Evolutionary conservation across 176 grass and related monocot species (phyloP).

Genomic region (Saccharum spontaneum): DNA sequence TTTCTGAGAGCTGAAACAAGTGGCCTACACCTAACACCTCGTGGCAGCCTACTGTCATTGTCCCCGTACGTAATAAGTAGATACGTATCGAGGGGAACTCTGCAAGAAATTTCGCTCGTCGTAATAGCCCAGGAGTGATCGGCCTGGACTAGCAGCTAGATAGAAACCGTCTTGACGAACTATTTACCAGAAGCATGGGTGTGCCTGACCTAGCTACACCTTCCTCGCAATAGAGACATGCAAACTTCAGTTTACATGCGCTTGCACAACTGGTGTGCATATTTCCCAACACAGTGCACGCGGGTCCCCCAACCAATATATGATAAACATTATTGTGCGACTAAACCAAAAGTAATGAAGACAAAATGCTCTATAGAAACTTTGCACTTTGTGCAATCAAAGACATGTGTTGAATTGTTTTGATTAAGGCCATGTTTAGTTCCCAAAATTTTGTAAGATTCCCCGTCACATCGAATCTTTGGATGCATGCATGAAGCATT

Average conservation of each 20-base stretch:
- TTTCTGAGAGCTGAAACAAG: background rate
- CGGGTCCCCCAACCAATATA: too few species aligned
- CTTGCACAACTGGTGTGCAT: background rate
- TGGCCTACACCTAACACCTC: background rate
- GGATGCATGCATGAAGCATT: too few species aligned
- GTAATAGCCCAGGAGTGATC: background rate
- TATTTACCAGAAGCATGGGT: background rate
- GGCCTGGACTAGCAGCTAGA: background rate
- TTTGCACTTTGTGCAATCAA: too few species aligned
- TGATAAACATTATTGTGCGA: too few species aligned
- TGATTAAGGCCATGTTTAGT: too few species aligned
- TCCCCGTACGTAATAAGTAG: background rate
- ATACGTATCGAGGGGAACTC: background rate
- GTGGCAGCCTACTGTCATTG: background rate
- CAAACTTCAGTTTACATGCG: background rate
- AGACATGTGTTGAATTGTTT: too few species aligned
- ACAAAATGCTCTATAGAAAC: too few species aligned
- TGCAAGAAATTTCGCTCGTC: background rate
- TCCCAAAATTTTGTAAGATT: too few species aligned
- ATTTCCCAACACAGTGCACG: too few species aligned
- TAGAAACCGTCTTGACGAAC: background rate
- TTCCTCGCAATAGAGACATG: background rate
- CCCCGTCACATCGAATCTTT: too few species aligned
- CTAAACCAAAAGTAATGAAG: too few species aligned
- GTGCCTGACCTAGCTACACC: conserved; percentile 6